Evolutionary conservation across 306 rosid species (phyloP), one percentile per base, ranked within the genome.

Genomic region (Dryas octopetala): DNA sequence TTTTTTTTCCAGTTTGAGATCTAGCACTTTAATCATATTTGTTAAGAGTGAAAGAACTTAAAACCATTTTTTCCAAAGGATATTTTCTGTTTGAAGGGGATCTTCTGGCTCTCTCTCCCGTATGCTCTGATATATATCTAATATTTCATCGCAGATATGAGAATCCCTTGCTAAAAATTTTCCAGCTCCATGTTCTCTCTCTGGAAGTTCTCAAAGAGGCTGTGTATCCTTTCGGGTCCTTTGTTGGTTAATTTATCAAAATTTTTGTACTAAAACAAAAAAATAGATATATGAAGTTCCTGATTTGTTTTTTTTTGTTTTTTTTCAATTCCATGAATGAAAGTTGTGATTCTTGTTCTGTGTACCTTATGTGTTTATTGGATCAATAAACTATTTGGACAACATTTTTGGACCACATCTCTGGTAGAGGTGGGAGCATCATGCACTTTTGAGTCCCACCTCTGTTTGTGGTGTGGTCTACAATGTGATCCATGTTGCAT

Each of bases 171-270:
- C 81, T 86, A 71, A 85, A 86, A 59, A 71, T 78, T 65, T 83
- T 95, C 81, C 91, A 79, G 79, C 96, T 91, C 68, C 99, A 95
- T 77, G 85, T 89, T 82, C 89, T 91, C 75, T 83, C 97, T 70
- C 85, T 95, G 78, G 96, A 88, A 77, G 99, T 95, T 66, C 88
- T 95, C 77, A 89, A 88, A 86, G 97, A 90, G 81, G 99, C 99
- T 12, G 93, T 92, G 99, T 95, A 95, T 95, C 99, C 99, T 92
- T 85, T 76, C 15, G 74, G 32, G 75, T 82, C 70, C 62, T 78
- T 47, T 49, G 66, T 73, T 79, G 66, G 61, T 74, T 48, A 68
- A 76, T 58, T 75, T 51, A n/a, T 61, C 74, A 77, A 75, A 63
- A 68, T 52, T 76, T 63, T 15, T 62, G 49, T 43, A 49, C 38